Evolutionary conservation across 441 rosid species (phyloP), one percentile per base, ranked within the genome.

Genomic region (Dalechampia spathulata): DNA sequence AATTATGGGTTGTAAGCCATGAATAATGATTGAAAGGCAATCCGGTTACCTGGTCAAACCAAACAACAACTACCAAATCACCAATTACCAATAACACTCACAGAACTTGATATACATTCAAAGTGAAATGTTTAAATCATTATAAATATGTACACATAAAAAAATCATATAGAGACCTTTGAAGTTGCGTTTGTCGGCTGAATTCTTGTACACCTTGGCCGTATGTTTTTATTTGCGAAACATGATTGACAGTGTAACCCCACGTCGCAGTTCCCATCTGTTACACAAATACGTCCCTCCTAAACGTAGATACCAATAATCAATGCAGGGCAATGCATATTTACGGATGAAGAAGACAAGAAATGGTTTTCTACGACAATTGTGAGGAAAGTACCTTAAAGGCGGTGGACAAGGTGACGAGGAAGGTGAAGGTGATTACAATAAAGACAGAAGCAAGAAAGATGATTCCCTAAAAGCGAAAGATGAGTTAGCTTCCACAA

Each of bases 1-100:
- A 80, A 65, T 92, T 89, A 73, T 92, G 96, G 21, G 90, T 86
- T 1, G 96, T 92, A 38, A 89, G 68, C 96, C 95, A 89, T 1
- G 94, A 69, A 58, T 92, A 83, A 39, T 72, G 63, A 76, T 89
- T 92, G 78, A 80, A 88, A 52, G 94, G 85, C 81, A 92, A 69
- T 42, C 87, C 96, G 28, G 78, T 85, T 48, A 83, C 96, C 96
- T 88, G 67, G 5, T 23, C 48, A 51, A 14, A 27, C n/a, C 42
- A 44, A 55, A 10, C 30, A 12, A 23, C 30, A 52, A 45, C 17
- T 1, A 21, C 23, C n/a, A 1, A 21, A 15, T 15, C 1, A 41
- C 17, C 23, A 17, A 34, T 11, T n/a, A n/a, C n/a, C n/a, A n/a
- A n/a, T n/a, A n/a, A n/a, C n/a, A n/a, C n/a, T n/a, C n/a, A n/a